Evolutionary conservation across 139 green algal species (phyloP), one percentile per base, ranked within the genome.

Genomic region (Haematococcus lacustris): DNA sequence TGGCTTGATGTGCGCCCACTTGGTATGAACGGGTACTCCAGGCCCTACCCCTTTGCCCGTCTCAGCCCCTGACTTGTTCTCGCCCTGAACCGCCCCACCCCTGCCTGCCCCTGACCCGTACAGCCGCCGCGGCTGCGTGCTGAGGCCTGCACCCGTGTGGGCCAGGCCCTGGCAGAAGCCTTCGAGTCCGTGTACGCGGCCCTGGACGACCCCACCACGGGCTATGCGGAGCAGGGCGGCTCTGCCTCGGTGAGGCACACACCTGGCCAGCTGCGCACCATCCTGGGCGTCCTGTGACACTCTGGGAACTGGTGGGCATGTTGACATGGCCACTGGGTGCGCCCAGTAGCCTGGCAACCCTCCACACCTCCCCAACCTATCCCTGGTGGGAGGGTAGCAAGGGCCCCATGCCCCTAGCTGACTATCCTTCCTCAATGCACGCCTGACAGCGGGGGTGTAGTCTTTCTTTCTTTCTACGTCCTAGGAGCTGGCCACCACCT

Each of bases 201-300:
- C 9, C 66, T 95, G 25, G 67, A 79, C 35, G 77, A 90, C 70
- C 85, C 89, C 1, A 72, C 60, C 0, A 86, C 69, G 64, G 89
- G 89, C 1, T 94, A 94, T 68, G 43, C 67, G 3, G 81, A 78
- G 21, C 62, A 69, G 66, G 64, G 85, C 17, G 67, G 84, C 51
- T 43, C 47, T 40, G 37, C 50, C 13, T 51, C 50, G 0, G 70
- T 90, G 26, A 85, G 87, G 73, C 88, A 96, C 81, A 90, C 85
- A 13, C 90, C 90, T 6, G 73, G 78, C 9, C 87, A 96, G 70
- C 79, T 96, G 1, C 74, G 80, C 32, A 96, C 90, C 23, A 88
- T 96, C 61, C 78, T 95, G 38, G 89, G 87, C 0, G 82, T 94
- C 3, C 43, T 85, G 50, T 90, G 51, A 73, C 9, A 9, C 9